Percentiles rank a stretch among this genome's conserved stretches.
These are phyloP conservation scores for Ampelomyces quisqualis DNA, from an alignment of 2,329 filamentous ascomycete genomes.

Conservation along the genomic window DNA sequence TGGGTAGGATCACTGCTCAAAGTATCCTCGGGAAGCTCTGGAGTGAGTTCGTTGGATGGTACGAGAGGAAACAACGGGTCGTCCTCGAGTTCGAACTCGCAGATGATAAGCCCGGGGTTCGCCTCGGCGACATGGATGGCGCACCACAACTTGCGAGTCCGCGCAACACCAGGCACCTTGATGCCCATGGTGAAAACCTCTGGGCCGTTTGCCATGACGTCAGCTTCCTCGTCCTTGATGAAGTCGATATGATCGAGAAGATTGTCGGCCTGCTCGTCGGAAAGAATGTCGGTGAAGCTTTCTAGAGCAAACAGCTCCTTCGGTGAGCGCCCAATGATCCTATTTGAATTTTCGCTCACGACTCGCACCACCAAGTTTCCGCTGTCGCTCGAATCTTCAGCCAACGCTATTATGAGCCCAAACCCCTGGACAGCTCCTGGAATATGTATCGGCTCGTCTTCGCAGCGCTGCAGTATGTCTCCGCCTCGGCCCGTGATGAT, in stretches of 20 bases:
- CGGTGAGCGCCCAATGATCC: slow-evolving; percentile 74
- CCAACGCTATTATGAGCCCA: slow-evolving; percentile 72
- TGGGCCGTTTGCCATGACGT: slow-evolving; percentile 73
- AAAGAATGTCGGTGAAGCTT: slow-evolving; percentile 80
- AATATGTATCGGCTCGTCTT: slow-evolving; percentile 88
- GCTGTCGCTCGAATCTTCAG: slow-evolving; percentile 63
- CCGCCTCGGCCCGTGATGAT: slow-evolving; percentile 78
- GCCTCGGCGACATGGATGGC: slow-evolving; percentile 74
- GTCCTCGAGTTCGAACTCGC: slow-evolving; percentile 86
- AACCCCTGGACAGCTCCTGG: slow-evolving; percentile 82
- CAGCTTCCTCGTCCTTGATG: slow-evolving; percentile 77
- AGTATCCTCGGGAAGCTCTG: slow-evolving; percentile 70
- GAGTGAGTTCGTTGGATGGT: slow-evolving; percentile 58
- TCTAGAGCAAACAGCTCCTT: slow-evolving; percentile 70
- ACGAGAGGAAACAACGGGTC: slow-evolving; percentile 68
- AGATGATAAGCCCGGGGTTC: slow-evolving; percentile 69
- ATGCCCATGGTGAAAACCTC: slow-evolving; percentile 83
- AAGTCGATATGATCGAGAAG: slow-evolving; percentile 86
- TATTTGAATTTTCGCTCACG: slow-evolving; percentile 77
- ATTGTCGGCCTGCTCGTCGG: slow-evolving; percentile 80
- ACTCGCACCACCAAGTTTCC: slow-evolving; percentile 68
- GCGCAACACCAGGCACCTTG: slow-evolving; percentile 54
- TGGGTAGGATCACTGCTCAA: slow-evolving; percentile 69
- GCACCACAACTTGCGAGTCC: slow-evolving; percentile 75
- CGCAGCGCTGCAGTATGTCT: slow-evolving; percentile 72